Base-by-base conservation (phyloP, 331 rosid species). In the Erythrophleum ivorense region DNA sequence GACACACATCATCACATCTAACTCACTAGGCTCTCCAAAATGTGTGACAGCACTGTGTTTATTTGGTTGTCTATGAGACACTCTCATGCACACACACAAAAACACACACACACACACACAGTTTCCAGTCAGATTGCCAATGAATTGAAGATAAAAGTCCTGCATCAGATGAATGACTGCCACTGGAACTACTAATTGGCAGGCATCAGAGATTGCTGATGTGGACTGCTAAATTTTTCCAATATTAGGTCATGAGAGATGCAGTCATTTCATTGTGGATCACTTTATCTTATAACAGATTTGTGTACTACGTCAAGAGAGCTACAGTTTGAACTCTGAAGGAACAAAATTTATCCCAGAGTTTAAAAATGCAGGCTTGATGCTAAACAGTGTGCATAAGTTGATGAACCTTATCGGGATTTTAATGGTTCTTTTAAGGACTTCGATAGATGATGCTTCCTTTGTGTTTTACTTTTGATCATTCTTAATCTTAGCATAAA, bases 1-100 rank as follows among this genome's bases (percentile, higher is more conserved):
- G 5, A 68, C 43, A 75, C 66, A 36, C 24, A 58, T 36, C 55
- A 9, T 68, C 31, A 24, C 52, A 78, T 57, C 83, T 19, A 66
- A 78, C 73, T 48, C 80, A 64, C 69, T 74, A 53, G 53, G 31
- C 62, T 83, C 68, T 49, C 57, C 69, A 57, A 57, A 50, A 73
- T 54, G 75, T 13, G 18, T 64, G 79, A 71, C 80, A 48, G 50
- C 68, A 54, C n/a, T 33, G 31, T 77, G 52, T 70, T 60, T 4
- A 5, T n/a, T 5, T 60, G 40, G 9, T 5, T 60, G 31, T 54
- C 60, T 54, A 36, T 36, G 40, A 36, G 40, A 36, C 40, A 36
- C 40, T n/a, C n/a, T 36, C 40, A 36, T 36, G 40, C n/a, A 0
- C 24, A 54, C 60, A 54, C 60, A n/a, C 5, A 1, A 15, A 12